These are phyloP conservation scores for Biscutella auriculata DNA, from an alignment of 441 rosid species.

Conservation along the genomic window DNA sequence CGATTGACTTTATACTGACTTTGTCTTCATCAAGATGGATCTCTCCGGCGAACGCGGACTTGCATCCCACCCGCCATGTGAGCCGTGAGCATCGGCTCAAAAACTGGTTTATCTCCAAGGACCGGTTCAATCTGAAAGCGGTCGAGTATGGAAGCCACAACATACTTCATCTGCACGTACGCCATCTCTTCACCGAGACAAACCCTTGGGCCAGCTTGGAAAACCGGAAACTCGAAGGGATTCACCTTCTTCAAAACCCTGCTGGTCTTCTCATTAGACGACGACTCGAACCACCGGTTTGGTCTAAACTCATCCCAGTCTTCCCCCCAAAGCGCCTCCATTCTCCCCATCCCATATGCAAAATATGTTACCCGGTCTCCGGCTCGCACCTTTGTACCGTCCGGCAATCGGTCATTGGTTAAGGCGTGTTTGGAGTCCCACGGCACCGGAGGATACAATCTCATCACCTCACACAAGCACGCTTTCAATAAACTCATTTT, in stretches of 20 bases:
- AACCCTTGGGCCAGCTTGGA: conserved; percentile 58
- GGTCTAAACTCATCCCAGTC: conserved; percentile 43
- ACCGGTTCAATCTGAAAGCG: conserved; percentile 39
- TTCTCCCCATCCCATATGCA: conserved; percentile 59
- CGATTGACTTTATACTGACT: no score
- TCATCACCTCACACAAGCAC: conserved; percentile 42
- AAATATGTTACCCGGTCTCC: conserved; percentile 60
- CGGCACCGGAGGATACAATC: conserved; percentile 58
- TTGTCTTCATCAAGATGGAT: conserved; percentile 11
- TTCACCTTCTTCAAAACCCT: conserved; percentile 28
- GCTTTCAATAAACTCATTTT: conserved; percentile 35
- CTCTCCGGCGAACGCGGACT: conserved; percentile 42
- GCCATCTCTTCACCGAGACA: conserved; percentile 61
- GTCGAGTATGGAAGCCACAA: conserved; percentile 43
- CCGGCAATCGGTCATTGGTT: conserved; percentile 33
- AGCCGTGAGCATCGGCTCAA: conserved; percentile 68
- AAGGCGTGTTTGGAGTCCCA: conserved; percentile 65
- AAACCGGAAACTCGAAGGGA: conserved; percentile 41
- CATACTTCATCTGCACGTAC: conserved; percentile 42
- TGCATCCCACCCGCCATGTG: conserved; percentile 80
- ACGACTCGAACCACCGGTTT: conserved; percentile 30
- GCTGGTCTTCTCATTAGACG: not conserved
- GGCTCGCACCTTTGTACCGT: conserved; percentile 32
- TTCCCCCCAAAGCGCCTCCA: conserved; percentile 49
- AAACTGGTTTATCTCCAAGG: conserved; percentile 27